phyloP scores from a whole-genome alignment of 306 rosid species.

The Gleditsia sinensis region DNA sequence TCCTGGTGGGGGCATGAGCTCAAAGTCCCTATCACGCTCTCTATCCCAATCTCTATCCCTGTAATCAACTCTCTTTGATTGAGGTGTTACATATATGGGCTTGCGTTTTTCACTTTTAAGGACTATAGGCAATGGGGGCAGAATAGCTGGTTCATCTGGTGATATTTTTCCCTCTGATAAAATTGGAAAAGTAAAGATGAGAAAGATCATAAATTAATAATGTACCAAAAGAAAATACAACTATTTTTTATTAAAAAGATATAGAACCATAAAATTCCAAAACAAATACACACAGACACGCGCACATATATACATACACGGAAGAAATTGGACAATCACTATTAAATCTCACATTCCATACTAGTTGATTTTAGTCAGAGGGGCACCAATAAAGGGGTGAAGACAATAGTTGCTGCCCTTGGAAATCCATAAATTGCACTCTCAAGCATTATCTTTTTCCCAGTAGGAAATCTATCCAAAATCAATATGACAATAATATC shows the following conservation, averaged over 20 bases:
- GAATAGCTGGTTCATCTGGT: conserved; percentile 83
- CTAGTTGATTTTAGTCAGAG: conserved; percentile 1
- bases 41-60: conserved; percentile 96
- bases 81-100: conserved; percentile 64
- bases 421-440: conserved; percentile 14
- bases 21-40: conserved; percentile 94
- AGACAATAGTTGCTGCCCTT: background rate
- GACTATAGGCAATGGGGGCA: conserved; percentile 84
- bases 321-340: background rate
- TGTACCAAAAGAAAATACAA: background rate
- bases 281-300: too few relatives aligned
- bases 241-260: background rate
- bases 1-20: conserved; percentile 99
- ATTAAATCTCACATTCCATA: background rate
- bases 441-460: background rate
- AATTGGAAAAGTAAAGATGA: conserved; percentile 21
- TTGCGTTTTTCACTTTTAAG: conserved; percentile 77
- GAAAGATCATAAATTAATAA: conserved; percentile 26
- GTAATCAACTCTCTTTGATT: conserved; percentile 72
- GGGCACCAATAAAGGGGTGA: background rate
- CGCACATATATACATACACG: background rate
- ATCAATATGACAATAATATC: background rate
- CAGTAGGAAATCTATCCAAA: background rate
- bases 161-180: conserved; percentile 82
- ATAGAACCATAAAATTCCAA: background rate